Percentiles rank a stretch among this genome's conserved stretches.
Conservation (phyloP, 116 monocot genomes). For the Papilionanthe hybrid region DNA sequence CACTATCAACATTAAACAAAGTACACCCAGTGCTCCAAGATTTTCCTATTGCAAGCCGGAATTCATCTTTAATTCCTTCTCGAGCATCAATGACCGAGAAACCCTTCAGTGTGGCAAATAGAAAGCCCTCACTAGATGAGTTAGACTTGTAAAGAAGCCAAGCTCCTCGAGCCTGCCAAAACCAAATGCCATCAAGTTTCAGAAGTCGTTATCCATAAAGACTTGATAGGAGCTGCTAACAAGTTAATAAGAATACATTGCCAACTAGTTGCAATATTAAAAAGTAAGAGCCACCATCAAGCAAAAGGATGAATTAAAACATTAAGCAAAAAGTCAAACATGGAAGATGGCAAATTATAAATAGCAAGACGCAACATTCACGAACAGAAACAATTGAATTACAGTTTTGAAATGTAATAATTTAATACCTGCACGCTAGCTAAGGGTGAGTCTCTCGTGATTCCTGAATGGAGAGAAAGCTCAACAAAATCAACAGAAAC, state of each 20-base stretch:
- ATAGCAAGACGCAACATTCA: not conserved
- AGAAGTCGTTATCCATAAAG: not conserved
- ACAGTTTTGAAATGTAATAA: not conserved
- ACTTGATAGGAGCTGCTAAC: not conserved
- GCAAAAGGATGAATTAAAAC: not conserved
- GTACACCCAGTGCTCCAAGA: slow-evolving; percentile 28
- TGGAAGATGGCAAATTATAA: not conserved
- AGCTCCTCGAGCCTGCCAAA: slow-evolving; percentile 63
- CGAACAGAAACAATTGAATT: not conserved
- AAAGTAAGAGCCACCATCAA: not conserved
- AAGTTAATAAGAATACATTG: not conserved
- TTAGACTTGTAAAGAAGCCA: slow-evolving; percentile 95
- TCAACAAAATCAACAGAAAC: slow-evolving; percentile 59
- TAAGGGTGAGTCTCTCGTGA: slow-evolving; percentile 71
- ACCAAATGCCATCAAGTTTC: not conserved
- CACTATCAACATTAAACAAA: slow-evolving; percentile 21
- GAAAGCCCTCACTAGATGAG: slow-evolving; percentile 57
- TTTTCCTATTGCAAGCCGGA: slow-evolving; percentile 85
- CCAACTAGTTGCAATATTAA: not conserved
- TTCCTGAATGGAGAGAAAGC: slow-evolving; percentile 76
- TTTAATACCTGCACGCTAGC: slow-evolving; percentile 74
- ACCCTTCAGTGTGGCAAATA: slow-evolving; percentile 85
- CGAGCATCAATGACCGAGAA: slow-evolving; percentile 90
- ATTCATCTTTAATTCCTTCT: slow-evolving; percentile 86
- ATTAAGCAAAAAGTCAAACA: not conserved